Conservation (phyloP, 2,329 filamentous ascomycete genomes). For the Aureobasidium sp. region DNA sequence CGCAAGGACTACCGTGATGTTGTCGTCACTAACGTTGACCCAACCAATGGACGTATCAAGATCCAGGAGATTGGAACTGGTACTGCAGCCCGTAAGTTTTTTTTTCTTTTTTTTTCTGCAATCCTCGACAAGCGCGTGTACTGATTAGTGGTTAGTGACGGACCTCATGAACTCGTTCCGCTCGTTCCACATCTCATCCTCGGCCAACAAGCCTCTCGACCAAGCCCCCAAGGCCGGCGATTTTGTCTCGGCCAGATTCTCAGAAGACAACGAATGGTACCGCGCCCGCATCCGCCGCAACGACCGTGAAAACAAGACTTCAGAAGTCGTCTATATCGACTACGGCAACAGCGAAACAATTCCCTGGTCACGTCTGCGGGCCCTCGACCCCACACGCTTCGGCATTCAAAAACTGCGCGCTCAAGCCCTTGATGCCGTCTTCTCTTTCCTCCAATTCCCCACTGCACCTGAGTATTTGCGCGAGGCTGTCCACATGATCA, state of each 20-base stretch:
- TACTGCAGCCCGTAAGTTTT: constrained; percentile 54
- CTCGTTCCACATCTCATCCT: constrained; percentile 77
- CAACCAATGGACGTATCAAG: constrained; percentile 70
- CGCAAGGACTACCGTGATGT: constrained; percentile 93
- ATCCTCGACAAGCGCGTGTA: background rate
- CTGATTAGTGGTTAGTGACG: constrained; percentile 46
- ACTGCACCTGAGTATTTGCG: constrained; percentile 71
- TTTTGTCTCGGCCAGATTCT: constrained; percentile 84
- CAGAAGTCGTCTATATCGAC: constrained; percentile 90
- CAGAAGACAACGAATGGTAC: constrained; percentile 88
- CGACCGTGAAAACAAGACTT: constrained; percentile 79
- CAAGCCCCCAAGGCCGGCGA: constrained; percentile 84
- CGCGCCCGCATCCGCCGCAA: constrained; percentile 85
- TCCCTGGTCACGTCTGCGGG: constrained; percentile 74
- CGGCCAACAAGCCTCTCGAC: constrained; percentile 67
- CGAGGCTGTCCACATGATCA: constrained; percentile 71
- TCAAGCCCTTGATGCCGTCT: constrained; percentile 78
- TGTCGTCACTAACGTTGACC: constrained; percentile 82
- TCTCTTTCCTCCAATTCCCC: constrained; percentile 87
- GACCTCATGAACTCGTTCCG: constrained; percentile 87
- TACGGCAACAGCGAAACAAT: constrained; percentile 91
- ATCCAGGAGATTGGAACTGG: constrained; percentile 84
- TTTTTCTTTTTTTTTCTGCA: background rate
- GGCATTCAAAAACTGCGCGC: constrained; percentile 71
- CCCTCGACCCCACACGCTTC: constrained; percentile 76